phyloP scores from a whole-genome alignment of 2,329 filamentous ascomycete species.

The Chalaropsis ovoidea region DNA sequence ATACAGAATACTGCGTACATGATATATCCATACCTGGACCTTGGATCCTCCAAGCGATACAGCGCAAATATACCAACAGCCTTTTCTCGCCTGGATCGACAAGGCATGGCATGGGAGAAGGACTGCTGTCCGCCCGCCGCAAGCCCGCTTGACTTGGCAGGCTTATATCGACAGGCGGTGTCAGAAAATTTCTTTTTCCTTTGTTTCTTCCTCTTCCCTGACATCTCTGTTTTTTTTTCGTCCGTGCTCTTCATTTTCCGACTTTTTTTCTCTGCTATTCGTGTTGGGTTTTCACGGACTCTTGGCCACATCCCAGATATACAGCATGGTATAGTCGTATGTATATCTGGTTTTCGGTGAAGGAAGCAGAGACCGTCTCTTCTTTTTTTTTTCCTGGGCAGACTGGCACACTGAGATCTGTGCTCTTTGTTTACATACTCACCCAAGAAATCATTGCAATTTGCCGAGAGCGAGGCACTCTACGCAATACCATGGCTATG shows the following conservation, averaged over 20 bases:
- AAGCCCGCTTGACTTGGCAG: background rate
- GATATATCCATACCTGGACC: too few species aligned
- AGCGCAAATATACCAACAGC: background rate
- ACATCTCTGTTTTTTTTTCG: background rate
- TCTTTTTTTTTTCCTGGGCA: background rate
- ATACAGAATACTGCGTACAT: too few species aligned
- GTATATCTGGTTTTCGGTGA: constrained; percentile 3
- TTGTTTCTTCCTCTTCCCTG: background rate
- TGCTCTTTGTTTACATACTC: constrained; percentile 2
- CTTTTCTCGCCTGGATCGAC: background rate
- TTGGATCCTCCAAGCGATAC: background rate
- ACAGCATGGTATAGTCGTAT: background rate
- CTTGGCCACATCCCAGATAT: background rate
- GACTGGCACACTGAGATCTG: background rate
- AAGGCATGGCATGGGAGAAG: background rate
- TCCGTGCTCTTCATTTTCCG: background rate
- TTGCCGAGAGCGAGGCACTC: background rate
- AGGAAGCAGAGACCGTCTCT: background rate
- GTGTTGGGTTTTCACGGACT: background rate
- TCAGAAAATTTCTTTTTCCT: background rate
- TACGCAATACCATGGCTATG: background rate
- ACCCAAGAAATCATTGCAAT: background rate
- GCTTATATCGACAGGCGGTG: background rate
- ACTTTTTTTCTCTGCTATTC: background rate
- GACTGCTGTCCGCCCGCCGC: background rate